A percentile compares a stretch with the other conserved stretches of the same genome.
These are phyloP conservation scores for Cladorrhinum samala DNA, from an alignment of 495 filamentous ascomycete genomes.

Conservation along the genomic window DNA sequence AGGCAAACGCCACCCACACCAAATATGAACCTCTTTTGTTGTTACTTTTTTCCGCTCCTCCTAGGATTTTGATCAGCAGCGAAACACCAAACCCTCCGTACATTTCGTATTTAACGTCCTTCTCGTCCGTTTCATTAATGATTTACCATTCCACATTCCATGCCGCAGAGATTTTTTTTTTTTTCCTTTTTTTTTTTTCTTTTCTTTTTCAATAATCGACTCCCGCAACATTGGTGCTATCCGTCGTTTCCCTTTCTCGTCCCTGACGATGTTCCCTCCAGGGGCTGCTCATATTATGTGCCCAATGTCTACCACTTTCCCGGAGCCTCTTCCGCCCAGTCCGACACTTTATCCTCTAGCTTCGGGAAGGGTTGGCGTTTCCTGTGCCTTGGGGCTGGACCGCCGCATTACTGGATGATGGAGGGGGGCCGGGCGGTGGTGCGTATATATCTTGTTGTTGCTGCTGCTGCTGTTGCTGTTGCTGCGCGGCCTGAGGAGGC, in stretches of 20 bases:
- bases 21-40: too few species aligned
- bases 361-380: slow-evolving; percentile 21
- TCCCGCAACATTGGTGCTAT: too few species aligned
- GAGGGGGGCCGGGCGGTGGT: slow-evolving; percentile 31
- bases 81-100: too few species aligned
- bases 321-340: background rate
- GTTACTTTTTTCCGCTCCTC: too few species aligned
- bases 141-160: background rate
- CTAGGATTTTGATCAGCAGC: too few species aligned
- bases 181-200: background rate
- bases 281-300: background rate
- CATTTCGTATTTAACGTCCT: too few species aligned
- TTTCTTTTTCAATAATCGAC: background rate
- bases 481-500: slow-evolving; percentile 8
- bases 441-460: slow-evolving; percentile 20
- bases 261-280: background rate
- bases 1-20: too few species aligned
- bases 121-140: too few species aligned
- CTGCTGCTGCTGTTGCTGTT: slow-evolving; percentile 5
- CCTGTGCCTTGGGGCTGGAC: slow-evolving; percentile 17
- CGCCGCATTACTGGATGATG: background rate
- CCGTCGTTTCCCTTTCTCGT: background rate
- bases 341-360: slow-evolving; percentile 4
- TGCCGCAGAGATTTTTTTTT: background rate
- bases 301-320: background rate